phyloP scores from a whole-genome alignment of 345 rosid genomes.

The Populus alba region DNA sequence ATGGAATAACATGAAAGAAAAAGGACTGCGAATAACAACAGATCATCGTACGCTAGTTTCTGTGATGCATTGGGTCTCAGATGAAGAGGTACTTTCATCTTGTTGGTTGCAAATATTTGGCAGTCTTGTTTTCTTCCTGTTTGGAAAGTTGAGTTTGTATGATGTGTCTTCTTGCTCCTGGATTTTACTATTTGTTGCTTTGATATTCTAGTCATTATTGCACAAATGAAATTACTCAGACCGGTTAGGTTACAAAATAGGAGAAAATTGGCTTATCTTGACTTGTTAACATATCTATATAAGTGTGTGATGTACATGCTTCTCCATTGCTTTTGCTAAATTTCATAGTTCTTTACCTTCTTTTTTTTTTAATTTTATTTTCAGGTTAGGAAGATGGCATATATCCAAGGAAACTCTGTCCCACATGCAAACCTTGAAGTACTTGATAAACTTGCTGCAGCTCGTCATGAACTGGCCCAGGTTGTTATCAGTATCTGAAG shows the following conservation, averaged over 20 bases:
- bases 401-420: slow-evolving; percentile 68
- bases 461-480: slow-evolving; percentile 89
- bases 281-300: not conserved
- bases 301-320: not conserved
- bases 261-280: slow-evolving; percentile 8
- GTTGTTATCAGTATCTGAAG: slow-evolving; percentile 32
- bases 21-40: slow-evolving; percentile 65
- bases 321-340: not conserved
- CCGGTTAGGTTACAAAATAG: not conserved
- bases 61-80: slow-evolving; percentile 70
- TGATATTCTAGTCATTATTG: not conserved
- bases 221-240: not conserved
- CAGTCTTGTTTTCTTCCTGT: slow-evolving; percentile 9
- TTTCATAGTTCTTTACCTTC: slow-evolving; percentile 1
- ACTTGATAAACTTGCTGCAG: slow-evolving; percentile 67
- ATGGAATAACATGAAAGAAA: slow-evolving; percentile 37
- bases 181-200: not conserved
- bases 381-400: slow-evolving; percentile 81
- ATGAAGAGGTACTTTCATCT: slow-evolving; percentile 61
- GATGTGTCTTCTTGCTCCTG: slow-evolving; percentile 2
- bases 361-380: not conserved
- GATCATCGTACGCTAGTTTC: slow-evolving; percentile 57
- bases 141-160: not conserved
- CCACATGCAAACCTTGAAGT: slow-evolving; percentile 73
- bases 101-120: slow-evolving; percentile 4